These are phyloP conservation scores for Cladophialophora yegresii DNA, from an alignment of 2,329 filamentous ascomycete genomes.

Conservation along the genomic window DNA sequence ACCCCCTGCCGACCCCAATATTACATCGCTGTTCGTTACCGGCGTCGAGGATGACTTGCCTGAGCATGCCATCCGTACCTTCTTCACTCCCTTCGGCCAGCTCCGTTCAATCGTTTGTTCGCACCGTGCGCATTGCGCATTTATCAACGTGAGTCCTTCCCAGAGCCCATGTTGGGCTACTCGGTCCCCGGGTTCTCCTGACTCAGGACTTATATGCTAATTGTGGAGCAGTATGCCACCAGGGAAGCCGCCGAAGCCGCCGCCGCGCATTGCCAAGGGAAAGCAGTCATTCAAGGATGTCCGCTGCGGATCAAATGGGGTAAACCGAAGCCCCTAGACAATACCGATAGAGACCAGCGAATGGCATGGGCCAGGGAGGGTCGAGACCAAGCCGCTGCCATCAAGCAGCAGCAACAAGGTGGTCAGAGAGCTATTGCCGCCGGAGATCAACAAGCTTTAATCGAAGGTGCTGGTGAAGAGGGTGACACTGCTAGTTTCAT, in stretches of 20 bases:
- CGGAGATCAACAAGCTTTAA: slow-evolving; percentile 42
- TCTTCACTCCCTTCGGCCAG: slow-evolving; percentile 85
- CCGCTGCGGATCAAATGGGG: slow-evolving; percentile 91
- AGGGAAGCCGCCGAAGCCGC: slow-evolving; percentile 83
- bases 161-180: neutral
- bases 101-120: slow-evolving; percentile 93
- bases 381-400: slow-evolving; percentile 58
- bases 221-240: slow-evolving; percentile 64
- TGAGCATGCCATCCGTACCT: slow-evolving; percentile 85
- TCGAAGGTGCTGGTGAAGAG: slow-evolving; percentile 45
- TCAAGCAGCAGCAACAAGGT: slow-evolving; percentile 44
- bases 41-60: slow-evolving; percentile 95
- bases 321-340: slow-evolving; percentile 86
- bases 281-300: slow-evolving; percentile 85
- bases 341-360: slow-evolving; percentile 83
- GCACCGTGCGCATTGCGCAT: slow-evolving; percentile 95
- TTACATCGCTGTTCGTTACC: slow-evolving; percentile 92
- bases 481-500: slow-evolving; percentile 44
- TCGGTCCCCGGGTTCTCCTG: neutral
- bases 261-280: slow-evolving; percentile 79
- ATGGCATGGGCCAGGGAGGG: slow-evolving; percentile 79
- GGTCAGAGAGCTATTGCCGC: slow-evolving; percentile 33
- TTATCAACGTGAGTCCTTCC: slow-evolving; percentile 66
- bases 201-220: neutral
- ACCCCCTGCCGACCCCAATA: slow-evolving; percentile 78